Percentiles rank a stretch among this genome's conserved stretches.
These are phyloP conservation scores for Saitozyma podzolica DNA, from an alignment of 768 basidiomycete genomes.

Conservation along the genomic window DNA sequence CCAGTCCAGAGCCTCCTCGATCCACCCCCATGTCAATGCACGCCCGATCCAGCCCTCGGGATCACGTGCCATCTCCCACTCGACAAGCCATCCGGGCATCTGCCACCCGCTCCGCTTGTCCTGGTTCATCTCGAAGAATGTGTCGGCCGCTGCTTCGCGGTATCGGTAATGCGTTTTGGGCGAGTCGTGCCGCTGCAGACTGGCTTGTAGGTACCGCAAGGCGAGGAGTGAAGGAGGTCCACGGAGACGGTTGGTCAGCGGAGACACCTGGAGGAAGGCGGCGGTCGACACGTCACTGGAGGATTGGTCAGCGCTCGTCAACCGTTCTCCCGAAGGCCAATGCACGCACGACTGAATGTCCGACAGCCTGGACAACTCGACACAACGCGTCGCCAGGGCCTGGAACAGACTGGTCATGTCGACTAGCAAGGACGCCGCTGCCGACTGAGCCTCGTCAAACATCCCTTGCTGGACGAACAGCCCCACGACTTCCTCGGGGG, in stretches of 20 bases:
- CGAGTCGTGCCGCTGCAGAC: conserved; percentile 75
- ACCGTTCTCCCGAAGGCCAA: neutral
- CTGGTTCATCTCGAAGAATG: conserved; percentile 66
- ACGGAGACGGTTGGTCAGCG: conserved; percentile 69
- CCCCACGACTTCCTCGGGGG: conserved; percentile 64
- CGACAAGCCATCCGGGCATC: conserved; percentile 81
- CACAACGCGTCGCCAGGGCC: conserved; percentile 72
- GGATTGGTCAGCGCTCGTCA: neutral
- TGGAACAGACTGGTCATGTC: conserved; percentile 87
- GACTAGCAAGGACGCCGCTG: conserved; percentile 71
- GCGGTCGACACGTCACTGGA: conserved; percentile 63
- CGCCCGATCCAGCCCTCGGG: conserved; percentile 78
- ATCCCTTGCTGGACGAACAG: conserved; percentile 73
- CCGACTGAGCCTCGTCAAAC: conserved; percentile 75
- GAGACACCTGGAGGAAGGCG: conserved; percentile 66
- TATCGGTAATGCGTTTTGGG: conserved; percentile 72
- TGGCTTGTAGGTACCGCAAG: conserved; percentile 82
- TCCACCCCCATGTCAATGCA: conserved; percentile 73
- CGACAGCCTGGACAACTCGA: conserved; percentile 61
- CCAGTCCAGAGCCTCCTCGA: conserved; percentile 74
- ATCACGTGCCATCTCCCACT: conserved; percentile 58
- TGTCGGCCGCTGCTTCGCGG: conserved; percentile 72
- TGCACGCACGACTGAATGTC: conserved; percentile 53
- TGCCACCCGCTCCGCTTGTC: conserved; percentile 38
- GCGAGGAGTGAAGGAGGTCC: conserved; percentile 76